A percentile compares a stretch with the other conserved stretches of the same genome.
These are phyloP conservation scores for Cladosporium sp. DNA, from an alignment of 2,329 filamentous ascomycete genomes.

Conservation along the genomic window DNA sequence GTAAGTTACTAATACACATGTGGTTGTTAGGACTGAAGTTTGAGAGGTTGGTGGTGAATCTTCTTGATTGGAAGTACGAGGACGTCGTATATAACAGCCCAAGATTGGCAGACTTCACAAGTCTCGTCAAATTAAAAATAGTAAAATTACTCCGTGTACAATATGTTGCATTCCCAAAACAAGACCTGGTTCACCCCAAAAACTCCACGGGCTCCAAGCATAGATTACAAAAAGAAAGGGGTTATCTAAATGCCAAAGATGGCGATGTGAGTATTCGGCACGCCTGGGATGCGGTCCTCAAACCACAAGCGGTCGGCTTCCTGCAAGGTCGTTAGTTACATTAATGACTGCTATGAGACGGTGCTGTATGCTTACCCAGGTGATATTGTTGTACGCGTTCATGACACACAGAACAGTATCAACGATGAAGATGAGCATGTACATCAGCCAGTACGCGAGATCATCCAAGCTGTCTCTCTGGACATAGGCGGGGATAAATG, in stretches of 20 bases:
- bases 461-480: slow-evolving; percentile 24
- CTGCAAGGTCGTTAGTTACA: background rate
- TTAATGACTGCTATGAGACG: background rate
- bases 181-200: too few species aligned
- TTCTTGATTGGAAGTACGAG: too few species aligned
- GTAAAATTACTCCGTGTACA: too few species aligned
- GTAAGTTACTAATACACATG: too few species aligned
- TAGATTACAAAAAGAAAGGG: background rate
- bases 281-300: slow-evolving; percentile 12
- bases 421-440: slow-evolving; percentile 32
- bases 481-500: slow-evolving; percentile 31
- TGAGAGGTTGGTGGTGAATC: too few species aligned
- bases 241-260: slow-evolving; percentile 14
- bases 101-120: too few species aligned
- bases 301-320: slow-evolving; percentile 15
- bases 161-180: too few species aligned
- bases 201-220: too few species aligned
- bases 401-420: slow-evolving; percentile 31
- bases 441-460: slow-evolving; percentile 31
- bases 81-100: too few species aligned
- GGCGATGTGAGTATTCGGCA: slow-evolving; percentile 10
- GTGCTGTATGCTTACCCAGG: slow-evolving; percentile 20
- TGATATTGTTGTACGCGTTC: slow-evolving; percentile 35
- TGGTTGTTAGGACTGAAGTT: too few species aligned
- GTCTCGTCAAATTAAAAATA: too few species aligned